A percentile compares a stretch with the other conserved stretches of the same genome.
These are phyloP conservation scores for Diutina pseudorugosa DNA, from an alignment of 1,139 yeast genomes.

Conservation along the genomic window DNA sequence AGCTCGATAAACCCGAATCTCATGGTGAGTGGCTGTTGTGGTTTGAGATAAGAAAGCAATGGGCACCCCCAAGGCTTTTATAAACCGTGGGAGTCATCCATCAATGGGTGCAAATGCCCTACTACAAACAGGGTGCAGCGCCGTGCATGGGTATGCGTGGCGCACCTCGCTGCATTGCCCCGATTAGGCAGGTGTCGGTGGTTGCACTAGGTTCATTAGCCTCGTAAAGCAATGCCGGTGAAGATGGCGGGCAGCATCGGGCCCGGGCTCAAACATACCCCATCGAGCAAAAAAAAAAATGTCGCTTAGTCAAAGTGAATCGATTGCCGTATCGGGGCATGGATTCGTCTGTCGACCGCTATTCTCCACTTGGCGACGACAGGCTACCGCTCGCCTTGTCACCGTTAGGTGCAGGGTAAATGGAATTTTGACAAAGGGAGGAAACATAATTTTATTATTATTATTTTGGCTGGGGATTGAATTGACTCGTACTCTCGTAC, in stretches of 20 bases:
- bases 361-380: too few relatives aligned
- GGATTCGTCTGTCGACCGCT: too few relatives aligned
- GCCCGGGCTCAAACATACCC: neutral
- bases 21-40: neutral
- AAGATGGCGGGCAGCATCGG: neutral
- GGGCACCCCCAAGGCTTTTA: neutral
- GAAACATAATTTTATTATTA: neutral
- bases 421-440: too few relatives aligned
- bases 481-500: too few relatives aligned
- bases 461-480: too few relatives aligned
- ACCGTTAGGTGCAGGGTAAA: too few relatives aligned
- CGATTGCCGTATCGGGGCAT: too few relatives aligned
- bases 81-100: neutral
- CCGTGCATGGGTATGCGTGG: neutral
- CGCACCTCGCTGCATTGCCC: neutral
- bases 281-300: neutral
- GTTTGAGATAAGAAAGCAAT: too few relatives aligned
- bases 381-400: too few relatives aligned
- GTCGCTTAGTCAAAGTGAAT: too few relatives aligned
- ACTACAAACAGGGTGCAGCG: neutral
- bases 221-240: neutral
- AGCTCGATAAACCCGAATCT: neutral
- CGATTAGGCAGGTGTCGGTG: neutral
- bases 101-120: neutral
- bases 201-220: neutral